Percentiles rank a stretch among this genome's conserved stretches.
phyloP scores from a whole-genome alignment of 176 grass and related monocot genomes.

The Aegilops sharonensis region DNA sequence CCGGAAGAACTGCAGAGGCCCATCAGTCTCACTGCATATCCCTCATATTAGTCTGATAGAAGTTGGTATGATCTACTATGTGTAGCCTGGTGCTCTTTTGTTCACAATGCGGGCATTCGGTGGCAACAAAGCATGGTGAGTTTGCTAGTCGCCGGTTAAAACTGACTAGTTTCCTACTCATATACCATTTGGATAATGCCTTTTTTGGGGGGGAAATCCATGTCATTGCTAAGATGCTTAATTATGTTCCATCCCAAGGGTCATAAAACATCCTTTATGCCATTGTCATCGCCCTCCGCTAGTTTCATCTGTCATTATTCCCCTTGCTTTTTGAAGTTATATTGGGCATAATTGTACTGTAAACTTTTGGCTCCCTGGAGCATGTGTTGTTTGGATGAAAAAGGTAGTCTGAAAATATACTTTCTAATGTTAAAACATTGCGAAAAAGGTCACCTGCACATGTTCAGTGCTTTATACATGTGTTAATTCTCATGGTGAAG shows the following conservation, averaged over 20 bases:
- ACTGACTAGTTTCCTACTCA: not conserved
- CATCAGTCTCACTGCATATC: conserved; percentile 80
- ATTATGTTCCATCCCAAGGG: not conserved
- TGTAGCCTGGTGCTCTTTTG: conserved; percentile 43
- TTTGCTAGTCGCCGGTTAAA: not conserved
- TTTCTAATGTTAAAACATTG: not conserved
- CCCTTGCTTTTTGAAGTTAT: not conserved
- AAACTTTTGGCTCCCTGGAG: not conserved
- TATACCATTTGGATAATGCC: not conserved
- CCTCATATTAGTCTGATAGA: conserved; percentile 99
- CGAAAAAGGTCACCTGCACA: not conserved
- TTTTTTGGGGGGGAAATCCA: too few relatives aligned
- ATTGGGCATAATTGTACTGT: not conserved
- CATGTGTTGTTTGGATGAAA: not conserved
- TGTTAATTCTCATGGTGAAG: not conserved
- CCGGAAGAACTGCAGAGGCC: conserved; percentile 91
- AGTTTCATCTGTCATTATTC: not conserved
- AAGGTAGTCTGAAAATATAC: not conserved
- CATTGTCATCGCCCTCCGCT: not conserved
- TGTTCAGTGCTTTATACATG: not conserved
- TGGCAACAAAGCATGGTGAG: conserved; percentile 39
- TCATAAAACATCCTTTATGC: not conserved
- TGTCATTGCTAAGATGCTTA: not conserved
- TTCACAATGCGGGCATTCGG: conserved; percentile 13
- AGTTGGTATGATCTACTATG: conserved; percentile 98